Evolutionary conservation across 2,329 filamentous ascomycete genomes (phyloP).

Genomic region (Paecilomyces niveus): DNA sequence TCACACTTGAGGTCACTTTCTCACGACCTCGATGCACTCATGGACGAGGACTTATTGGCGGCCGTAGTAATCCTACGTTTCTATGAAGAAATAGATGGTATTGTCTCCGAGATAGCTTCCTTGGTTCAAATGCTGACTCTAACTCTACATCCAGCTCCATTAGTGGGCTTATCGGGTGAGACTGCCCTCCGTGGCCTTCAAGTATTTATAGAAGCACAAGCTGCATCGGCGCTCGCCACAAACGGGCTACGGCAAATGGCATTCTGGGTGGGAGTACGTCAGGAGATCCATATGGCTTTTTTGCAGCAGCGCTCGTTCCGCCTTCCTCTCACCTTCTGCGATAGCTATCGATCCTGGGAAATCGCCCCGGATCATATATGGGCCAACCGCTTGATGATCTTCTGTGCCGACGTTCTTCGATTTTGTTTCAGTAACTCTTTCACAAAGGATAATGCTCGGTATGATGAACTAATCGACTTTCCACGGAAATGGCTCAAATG

Average conservation of each 20-base stretch:
- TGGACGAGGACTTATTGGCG: constrained; percentile 48
- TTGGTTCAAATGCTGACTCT: constrained; percentile 4
- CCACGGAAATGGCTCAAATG: constrained; percentile 13
- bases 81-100: constrained; percentile 51
- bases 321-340: constrained; percentile 44
- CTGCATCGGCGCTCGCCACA: constrained; percentile 9
- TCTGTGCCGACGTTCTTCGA: constrained; percentile 58
- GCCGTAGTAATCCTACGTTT: constrained; percentile 52
- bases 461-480: constrained; percentile 13
- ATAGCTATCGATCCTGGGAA: constrained; percentile 46
- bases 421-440: constrained; percentile 47
- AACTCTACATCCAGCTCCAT: constrained; percentile 5
- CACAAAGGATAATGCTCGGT: background rate
- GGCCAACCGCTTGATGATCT: constrained; percentile 56
- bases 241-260: constrained; percentile 30
- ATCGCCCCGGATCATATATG: constrained; percentile 48
- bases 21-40: constrained; percentile 29
- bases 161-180: constrained; percentile 9
- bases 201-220: constrained; percentile 3
- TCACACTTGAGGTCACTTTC: constrained; percentile 20
- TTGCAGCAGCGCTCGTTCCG: constrained; percentile 40
- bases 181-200: constrained; percentile 6
- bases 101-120: constrained; percentile 21
- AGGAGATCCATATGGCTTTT: constrained; percentile 42
- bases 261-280: constrained; percentile 39